Conservation (phyloP, 2,329 filamentous ascomycete genomes). For the Bisporella sp. region DNA sequence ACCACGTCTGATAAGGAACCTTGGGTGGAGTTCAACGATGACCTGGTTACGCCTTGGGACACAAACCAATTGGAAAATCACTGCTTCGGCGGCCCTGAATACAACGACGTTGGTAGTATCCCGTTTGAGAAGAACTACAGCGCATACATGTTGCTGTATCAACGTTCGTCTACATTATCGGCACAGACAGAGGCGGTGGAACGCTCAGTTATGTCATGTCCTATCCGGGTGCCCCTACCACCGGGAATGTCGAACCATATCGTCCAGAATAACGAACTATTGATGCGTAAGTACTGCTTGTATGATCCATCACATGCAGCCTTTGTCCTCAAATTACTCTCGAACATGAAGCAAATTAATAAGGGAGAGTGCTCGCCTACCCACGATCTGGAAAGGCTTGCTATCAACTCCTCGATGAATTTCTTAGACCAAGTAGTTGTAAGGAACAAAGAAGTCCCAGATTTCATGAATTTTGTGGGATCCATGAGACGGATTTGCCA, state of each 20-base stretch:
- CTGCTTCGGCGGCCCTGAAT: conserved; percentile 72
- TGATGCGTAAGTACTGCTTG: conserved; percentile 71
- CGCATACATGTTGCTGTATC: conserved; percentile 98
- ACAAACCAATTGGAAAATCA: conserved; percentile 62
- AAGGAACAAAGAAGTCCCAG: conserved; percentile 60
- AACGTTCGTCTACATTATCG: conserved; percentile 63
- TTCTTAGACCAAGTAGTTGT: conserved; percentile 73
- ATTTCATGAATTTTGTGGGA: conserved; percentile 49
- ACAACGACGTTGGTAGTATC: conserved; percentile 39
- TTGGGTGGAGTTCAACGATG: conserved; percentile 95
- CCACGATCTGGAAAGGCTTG: conserved; percentile 39
- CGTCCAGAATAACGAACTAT: conserved; percentile 61
- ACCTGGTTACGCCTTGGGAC: conserved; percentile 72
- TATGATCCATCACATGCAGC: conserved; percentile 65
- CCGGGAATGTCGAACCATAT: conserved; percentile 51
- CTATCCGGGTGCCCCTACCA: conserved; percentile 40
- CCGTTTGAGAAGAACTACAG: conserved; percentile 67
- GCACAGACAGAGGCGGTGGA: conserved; percentile 42
- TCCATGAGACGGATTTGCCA: conserved; percentile 44
- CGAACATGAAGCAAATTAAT: conserved; percentile 44
- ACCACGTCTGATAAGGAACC: conserved; percentile 36
- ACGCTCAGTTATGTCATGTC: conserved; percentile 28
- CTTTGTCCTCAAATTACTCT: conserved; percentile 59
- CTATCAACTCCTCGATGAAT: conserved; percentile 48
- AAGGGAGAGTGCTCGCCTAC: conserved; percentile 41